Conservation (phyloP, 2,329 filamentous ascomycete genomes). For the Fusarium acutatum region DNA sequence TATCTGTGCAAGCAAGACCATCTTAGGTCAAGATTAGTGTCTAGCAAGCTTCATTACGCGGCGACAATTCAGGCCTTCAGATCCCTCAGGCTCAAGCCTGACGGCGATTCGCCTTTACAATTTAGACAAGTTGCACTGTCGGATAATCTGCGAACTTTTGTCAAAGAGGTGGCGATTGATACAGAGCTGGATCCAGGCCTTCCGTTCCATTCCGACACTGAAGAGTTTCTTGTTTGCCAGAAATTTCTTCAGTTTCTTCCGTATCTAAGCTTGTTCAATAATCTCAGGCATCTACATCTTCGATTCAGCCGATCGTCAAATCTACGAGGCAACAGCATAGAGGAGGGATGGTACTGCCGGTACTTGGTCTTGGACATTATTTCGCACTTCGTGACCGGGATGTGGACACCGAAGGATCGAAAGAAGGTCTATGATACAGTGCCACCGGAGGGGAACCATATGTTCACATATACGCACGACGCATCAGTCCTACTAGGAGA, state of each 20-base stretch:
- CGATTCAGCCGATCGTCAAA: background rate
- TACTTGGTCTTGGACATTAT: background rate
- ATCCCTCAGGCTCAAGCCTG: background rate
- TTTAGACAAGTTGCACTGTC: background rate
- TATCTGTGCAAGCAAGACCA: background rate
- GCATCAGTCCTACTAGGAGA: rapidly evolving
- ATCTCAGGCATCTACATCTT: background rate
- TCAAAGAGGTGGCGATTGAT: slow-evolving; percentile 1
- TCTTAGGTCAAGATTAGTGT: slow-evolving; percentile 40
- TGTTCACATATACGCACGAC: rapidly evolving
- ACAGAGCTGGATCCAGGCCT: background rate
- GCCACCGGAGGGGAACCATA: rapidly evolving
- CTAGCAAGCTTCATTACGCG: slow-evolving; percentile 42
- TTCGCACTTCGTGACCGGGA: rapidly evolving
- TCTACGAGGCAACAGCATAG: no score
- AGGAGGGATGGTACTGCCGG: background rate
- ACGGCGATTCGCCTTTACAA: background rate
- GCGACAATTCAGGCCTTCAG: background rate
- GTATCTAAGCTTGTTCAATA: rapidly evolving
- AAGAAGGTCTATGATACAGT: rapidly evolving
- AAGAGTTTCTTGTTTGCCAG: background rate
- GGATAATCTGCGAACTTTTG: background rate
- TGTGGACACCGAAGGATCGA: background rate
- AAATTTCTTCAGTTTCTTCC: background rate
- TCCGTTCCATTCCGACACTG: rapidly evolving